phyloP scores from a whole-genome alignment of 352 stramenopile genomes.

The Pythium sukuiense region DNA sequence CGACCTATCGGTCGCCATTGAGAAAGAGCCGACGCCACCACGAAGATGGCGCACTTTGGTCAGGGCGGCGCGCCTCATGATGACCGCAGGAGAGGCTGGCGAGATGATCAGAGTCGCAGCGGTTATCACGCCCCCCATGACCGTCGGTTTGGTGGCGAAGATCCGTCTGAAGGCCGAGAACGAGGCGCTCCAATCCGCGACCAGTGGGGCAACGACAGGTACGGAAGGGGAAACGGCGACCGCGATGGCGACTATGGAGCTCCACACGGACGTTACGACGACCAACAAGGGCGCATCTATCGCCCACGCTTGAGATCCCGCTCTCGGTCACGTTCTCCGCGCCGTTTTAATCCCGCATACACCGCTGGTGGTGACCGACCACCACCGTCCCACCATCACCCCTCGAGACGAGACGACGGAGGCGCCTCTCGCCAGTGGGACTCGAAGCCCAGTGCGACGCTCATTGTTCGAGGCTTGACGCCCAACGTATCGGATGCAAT shows the following conservation, averaged over 20 bases:
- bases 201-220: background rate
- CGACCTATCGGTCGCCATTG: background rate
- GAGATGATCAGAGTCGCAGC: background rate
- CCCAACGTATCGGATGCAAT: slow-evolving; percentile 60
- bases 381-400: background rate
- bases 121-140: background rate
- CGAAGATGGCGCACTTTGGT: slow-evolving; percentile 19
- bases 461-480: slow-evolving; percentile 62
- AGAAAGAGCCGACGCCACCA: background rate
- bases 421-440: slow-evolving; percentile 15
- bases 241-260: background rate
- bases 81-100: slow-evolving; percentile 1
- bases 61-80: slow-evolving; percentile 5
- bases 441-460: slow-evolving; percentile 52
- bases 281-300: background rate
- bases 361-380: background rate
- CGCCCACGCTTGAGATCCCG: slow-evolving; percentile 10
- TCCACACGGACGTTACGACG: background rate
- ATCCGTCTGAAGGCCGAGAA: background rate
- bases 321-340: slow-evolving; percentile 18
- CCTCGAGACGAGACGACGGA: background rate
- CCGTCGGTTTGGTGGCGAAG: slow-evolving; percentile 1
- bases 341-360: slow-evolving; percentile 5
- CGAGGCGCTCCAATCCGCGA: slow-evolving; percentile 5
- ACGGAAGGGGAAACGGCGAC: background rate